phyloP scores from a whole-genome alignment of 805 yeast genomes.

The Hermanozyma aechmeae region DNA sequence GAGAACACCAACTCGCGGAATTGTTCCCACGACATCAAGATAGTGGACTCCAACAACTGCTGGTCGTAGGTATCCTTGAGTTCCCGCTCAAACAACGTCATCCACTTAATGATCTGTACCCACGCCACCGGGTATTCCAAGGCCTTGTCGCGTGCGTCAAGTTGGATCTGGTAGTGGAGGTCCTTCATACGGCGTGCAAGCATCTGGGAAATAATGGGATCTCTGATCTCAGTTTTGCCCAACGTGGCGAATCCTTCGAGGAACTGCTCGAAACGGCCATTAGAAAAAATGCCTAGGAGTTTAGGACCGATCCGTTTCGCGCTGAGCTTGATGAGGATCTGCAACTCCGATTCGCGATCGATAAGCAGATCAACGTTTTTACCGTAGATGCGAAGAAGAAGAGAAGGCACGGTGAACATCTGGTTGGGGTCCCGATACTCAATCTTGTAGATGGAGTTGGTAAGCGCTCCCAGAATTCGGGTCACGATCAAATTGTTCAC shows the following conservation, averaged over 20 bases:
- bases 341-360: conserved; percentile 76
- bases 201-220: conserved; percentile 66
- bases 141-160: conserved; percentile 46
- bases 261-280: conserved; percentile 93
- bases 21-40: conserved; percentile 37
- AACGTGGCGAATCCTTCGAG: conserved; percentile 75
- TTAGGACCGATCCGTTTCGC: conserved; percentile 79
- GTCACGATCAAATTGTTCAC: conserved; percentile 38
- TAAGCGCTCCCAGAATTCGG: conserved; percentile 86
- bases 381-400: conserved; percentile 80
- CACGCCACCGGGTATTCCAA: conserved; percentile 58
- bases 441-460: conserved; percentile 79
- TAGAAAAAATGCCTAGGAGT: conserved; percentile 78
- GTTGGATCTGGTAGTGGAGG: conserved; percentile 69
- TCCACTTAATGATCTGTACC: conserved; percentile 68
- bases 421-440: conserved; percentile 37
- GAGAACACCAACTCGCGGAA: conserved; percentile 40
- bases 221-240: conserved; percentile 62
- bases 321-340: conserved; percentile 63
- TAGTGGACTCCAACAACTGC: conserved; percentile 22
- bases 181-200: conserved; percentile 97
- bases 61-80: conserved; percentile 29
- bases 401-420: conserved; percentile 31
- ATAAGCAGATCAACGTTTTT: conserved; percentile 78
- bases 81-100: conserved; percentile 31